Evolutionary conservation across 2,329 filamentous ascomycete genomes (phyloP).

Genomic region (Purpureocillium takamizusanense): DNA sequence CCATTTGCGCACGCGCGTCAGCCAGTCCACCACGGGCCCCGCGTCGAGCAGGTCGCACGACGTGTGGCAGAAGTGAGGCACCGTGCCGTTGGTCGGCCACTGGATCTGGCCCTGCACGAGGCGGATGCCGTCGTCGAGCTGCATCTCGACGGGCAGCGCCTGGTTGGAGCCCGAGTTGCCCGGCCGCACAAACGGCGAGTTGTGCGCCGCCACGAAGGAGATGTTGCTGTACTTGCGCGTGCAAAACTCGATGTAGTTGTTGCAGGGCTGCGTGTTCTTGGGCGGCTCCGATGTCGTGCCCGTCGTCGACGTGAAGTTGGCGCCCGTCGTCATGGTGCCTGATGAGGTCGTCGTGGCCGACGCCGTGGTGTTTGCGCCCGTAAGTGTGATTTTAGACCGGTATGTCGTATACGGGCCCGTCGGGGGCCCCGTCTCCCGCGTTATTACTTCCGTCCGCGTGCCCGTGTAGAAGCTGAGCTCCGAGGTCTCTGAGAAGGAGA

Average conservation of each 20-base stretch:
- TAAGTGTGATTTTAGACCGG: conserved; percentile 32
- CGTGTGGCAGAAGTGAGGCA: conserved; percentile 74
- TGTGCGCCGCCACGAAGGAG: conserved; percentile 69
- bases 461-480: conserved; percentile 27
- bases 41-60: conserved; percentile 74
- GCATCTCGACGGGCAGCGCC: conserved; percentile 53
- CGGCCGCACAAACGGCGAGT: conserved; percentile 64
- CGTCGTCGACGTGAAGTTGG: conserved; percentile 29
- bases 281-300: conserved; percentile 26
- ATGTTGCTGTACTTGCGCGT: conserved; percentile 70
- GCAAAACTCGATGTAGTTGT: conserved; percentile 71
- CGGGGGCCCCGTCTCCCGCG: conserved; percentile 28
- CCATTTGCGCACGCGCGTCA: conserved; percentile 63
- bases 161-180: conserved; percentile 74
- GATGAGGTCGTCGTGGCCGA: conserved; percentile 22
- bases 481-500: conserved; percentile 21
- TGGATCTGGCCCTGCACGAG: conserved; percentile 57
- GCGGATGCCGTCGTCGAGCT: conserved; percentile 69
- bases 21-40: conserved; percentile 67
- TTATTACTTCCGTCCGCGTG: conserved; percentile 26
- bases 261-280: conserved; percentile 71
- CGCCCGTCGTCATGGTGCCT: conserved; percentile 25
- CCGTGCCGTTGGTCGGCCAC: conserved; percentile 38
- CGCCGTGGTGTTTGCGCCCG: conserved; percentile 21
- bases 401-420: conserved; percentile 36